A percentile compares a stretch with the other conserved stretches of the same genome.
phyloP scores from a whole-genome alignment of 2,329 filamentous ascomycete genomes.

The Hypocreales sp. region DNA sequence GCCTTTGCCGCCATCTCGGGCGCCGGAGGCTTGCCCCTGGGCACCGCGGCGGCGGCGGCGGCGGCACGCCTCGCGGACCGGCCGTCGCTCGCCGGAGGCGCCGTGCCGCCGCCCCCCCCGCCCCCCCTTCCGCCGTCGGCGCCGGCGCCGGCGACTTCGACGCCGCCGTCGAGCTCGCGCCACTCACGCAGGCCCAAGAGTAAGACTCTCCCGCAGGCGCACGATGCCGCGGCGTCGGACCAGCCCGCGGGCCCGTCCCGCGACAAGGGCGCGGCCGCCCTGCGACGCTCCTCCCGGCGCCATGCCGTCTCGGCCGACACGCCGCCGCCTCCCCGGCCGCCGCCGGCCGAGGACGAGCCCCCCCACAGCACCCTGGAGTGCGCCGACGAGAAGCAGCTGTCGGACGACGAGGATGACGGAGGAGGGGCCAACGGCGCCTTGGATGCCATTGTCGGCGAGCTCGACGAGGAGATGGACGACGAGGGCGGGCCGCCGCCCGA shows the following conservation, averaged over 20 bases:
- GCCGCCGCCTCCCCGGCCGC: constrained; percentile 31
- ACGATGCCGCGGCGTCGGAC: constrained; percentile 25
- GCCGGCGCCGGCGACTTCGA: constrained; percentile 18
- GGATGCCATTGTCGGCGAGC: constrained; percentile 77
- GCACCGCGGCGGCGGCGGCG: constrained; percentile 25
- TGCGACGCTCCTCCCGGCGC: constrained; percentile 49
- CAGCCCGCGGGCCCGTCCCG: constrained; percentile 31
- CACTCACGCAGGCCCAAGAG: constrained; percentile 28
- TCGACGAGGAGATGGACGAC: constrained; percentile 73
- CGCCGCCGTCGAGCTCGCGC: constrained; percentile 28
- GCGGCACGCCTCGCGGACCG: constrained; percentile 32
- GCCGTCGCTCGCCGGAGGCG: constrained; percentile 19
- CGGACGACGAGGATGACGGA: constrained; percentile 53
- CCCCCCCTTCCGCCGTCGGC: constrained; percentile 14
- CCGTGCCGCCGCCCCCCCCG: constrained; percentile 20
- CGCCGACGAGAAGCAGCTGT: constrained; percentile 77
- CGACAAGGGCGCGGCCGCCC: constrained; percentile 36
- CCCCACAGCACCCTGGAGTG: constrained; percentile 68
- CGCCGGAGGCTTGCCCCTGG: constrained; percentile 45
- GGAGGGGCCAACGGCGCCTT: constrained; percentile 48
- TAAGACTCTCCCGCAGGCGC: constrained; percentile 25
- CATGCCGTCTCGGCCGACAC: constrained; percentile 36
- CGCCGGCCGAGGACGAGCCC: constrained; percentile 43
- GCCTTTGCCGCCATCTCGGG: constrained; percentile 66
- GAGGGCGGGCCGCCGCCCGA: constrained; percentile 50